Conservation (phyloP, 2,329 filamentous ascomycete genomes). For the Penicillium thymicola region DNA sequence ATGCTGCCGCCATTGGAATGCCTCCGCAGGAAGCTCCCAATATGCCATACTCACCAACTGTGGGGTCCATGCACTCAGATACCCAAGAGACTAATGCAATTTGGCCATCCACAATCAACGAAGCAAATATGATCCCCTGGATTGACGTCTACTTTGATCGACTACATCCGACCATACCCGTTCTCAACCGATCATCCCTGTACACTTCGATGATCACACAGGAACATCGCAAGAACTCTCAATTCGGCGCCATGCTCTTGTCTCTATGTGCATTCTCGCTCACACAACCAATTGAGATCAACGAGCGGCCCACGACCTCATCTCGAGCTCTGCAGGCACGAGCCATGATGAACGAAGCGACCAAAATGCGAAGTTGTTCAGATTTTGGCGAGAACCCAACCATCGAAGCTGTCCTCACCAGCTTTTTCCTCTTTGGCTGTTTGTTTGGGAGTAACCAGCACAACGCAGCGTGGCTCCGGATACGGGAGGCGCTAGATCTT, state of each 20-base stretch:
- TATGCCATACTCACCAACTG: conserved; percentile 20
- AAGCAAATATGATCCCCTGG: conserved; percentile 42
- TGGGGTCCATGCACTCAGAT: conserved; percentile 18
- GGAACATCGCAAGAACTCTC: conserved; percentile 43
- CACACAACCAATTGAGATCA: conserved; percentile 46
- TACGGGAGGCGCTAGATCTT: conserved; percentile 62
- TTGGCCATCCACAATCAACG: conserved; percentile 41
- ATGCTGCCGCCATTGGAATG: conserved; percentile 21
- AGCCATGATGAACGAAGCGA: conserved; percentile 44
- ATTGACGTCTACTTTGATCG: conserved; percentile 47
- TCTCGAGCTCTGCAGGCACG: conserved; percentile 39
- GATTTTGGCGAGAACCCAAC: conserved; percentile 43
- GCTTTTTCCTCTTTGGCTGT: conserved; percentile 73
- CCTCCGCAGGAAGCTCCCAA: conserved; percentile 16
- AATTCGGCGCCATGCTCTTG: conserved; percentile 45
- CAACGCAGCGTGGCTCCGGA: conserved; percentile 72
- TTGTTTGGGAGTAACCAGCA: conserved; percentile 69
- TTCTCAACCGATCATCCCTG: conserved; percentile 41
- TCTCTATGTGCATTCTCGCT: conserved; percentile 44
- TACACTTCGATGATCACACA: conserved; percentile 43
- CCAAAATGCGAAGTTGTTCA: conserved; percentile 43
- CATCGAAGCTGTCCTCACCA: conserved; percentile 55
- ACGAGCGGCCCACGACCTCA: conserved; percentile 37
- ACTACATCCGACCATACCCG: conserved; percentile 43
- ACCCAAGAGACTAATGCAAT: conserved; percentile 26